Percentiles rank a stretch among this genome's conserved stretches.
phyloP scores from a whole-genome alignment of 2,329 filamentous ascomycete genomes.

The Mycogone perniciosa region DNA sequence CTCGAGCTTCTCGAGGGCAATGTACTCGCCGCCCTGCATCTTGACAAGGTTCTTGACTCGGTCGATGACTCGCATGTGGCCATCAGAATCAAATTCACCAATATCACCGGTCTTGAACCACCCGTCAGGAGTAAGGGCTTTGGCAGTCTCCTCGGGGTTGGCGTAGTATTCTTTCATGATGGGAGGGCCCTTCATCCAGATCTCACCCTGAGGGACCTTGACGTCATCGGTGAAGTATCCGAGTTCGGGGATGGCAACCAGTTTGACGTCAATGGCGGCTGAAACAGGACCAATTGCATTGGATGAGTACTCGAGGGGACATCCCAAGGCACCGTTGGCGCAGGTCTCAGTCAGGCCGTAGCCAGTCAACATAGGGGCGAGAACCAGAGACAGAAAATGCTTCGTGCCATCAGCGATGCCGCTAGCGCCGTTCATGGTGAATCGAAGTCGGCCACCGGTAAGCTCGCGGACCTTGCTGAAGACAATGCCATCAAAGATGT shows the following conservation, averaged over 20 bases:
- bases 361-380: slow-evolving; percentile 89
- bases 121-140: slow-evolving; percentile 71
- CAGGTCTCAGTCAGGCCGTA: slow-evolving; percentile 94
- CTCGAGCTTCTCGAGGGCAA: slow-evolving; percentile 93
- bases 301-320: slow-evolving; percentile 78
- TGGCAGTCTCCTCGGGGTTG: slow-evolving; percentile 77
- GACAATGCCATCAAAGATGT: slow-evolving; percentile 70
- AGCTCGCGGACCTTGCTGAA: slow-evolving; percentile 89
- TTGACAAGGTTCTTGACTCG: slow-evolving; percentile 98
- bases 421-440: slow-evolving; percentile 91
- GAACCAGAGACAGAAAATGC: slow-evolving; percentile 83
- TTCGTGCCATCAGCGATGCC: slow-evolving; percentile 83
- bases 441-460: slow-evolving; percentile 80
- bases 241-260: slow-evolving; percentile 85
- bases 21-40: slow-evolving; percentile 91
- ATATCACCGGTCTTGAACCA: slow-evolving; percentile 99
- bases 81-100: slow-evolving; percentile 75
- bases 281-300: slow-evolving; percentile 72
- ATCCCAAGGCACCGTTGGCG: slow-evolving; percentile 74
- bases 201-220: slow-evolving; percentile 81
- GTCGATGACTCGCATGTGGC: slow-evolving; percentile 83
- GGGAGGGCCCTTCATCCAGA: slow-evolving; percentile 74
- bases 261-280: slow-evolving; percentile 76
- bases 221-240: slow-evolving; percentile 66
- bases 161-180: slow-evolving; percentile 77